A percentile compares a stretch with the other conserved stretches of the same genome.
phyloP scores from a whole-genome alignment of 2,329 filamentous ascomycete species.

The Xylaria hypoxylon region DNA sequence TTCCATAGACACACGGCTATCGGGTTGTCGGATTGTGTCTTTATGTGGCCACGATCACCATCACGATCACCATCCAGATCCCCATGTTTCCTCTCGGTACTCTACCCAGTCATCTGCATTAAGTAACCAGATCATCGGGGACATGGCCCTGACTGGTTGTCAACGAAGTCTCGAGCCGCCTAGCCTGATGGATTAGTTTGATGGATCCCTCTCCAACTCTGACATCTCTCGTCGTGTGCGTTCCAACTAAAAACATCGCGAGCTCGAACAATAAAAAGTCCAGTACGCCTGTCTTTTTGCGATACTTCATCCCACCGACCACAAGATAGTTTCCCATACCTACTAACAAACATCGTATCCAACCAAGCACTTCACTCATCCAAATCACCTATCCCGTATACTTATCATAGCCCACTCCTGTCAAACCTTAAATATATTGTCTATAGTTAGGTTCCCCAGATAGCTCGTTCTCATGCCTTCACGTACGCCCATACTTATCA shows the following conservation, averaged over 20 bases:
- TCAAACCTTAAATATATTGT: not conserved
- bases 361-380: not conserved
- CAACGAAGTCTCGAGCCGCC: conserved; percentile 16
- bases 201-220: not conserved
- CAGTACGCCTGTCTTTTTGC: conserved; percentile 13
- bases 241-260: conserved; percentile 14
- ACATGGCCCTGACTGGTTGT: conserved; percentile 12
- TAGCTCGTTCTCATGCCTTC: not conserved
- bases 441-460: not conserved
- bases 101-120: conserved; percentile 5
- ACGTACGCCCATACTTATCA: not conserved
- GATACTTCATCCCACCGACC: not conserved
- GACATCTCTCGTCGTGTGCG: conserved; percentile 1
- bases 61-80: conserved; percentile 9
- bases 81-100: not conserved
- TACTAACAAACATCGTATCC: not conserved
- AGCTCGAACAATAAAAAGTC: not conserved
- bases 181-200: too few relatives aligned
- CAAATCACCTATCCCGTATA: not conserved
- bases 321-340: not conserved
- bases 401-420: conserved; percentile 8
- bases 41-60: conserved; percentile 10
- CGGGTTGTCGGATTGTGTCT: conserved; percentile 2
- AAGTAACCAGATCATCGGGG: not conserved
- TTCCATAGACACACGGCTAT: conserved; percentile 4